phyloP scores from a whole-genome alignment of 768 basidiomycete species.

The Pulveroboletus sp. region DNA sequence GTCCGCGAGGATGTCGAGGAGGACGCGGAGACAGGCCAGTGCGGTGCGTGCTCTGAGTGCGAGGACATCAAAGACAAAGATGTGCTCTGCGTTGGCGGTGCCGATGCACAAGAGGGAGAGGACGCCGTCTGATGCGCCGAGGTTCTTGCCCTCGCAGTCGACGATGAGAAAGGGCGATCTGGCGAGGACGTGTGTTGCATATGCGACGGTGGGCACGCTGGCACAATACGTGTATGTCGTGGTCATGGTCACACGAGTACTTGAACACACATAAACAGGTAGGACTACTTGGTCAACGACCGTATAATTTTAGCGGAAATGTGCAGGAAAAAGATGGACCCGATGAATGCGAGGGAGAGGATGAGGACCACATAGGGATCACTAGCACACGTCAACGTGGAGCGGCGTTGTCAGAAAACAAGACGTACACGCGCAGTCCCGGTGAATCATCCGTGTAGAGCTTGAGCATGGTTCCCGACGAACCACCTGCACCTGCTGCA shows the following conservation, averaged over 20 bases:
- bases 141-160: slow-evolving; percentile 40
- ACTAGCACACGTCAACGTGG: slow-evolving; percentile 38
- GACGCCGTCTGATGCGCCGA: slow-evolving; percentile 30
- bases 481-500: slow-evolving; percentile 93
- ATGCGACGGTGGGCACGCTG: slow-evolving; percentile 5
- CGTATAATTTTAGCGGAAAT: slow-evolving; percentile 94
- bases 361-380: slow-evolving; percentile 97
- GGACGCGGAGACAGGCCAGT: slow-evolving; percentile 18
- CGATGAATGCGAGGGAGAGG: slow-evolving; percentile 94
- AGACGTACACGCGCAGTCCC: slow-evolving; percentile 91
- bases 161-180: slow-evolving; percentile 28
- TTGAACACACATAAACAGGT: background rate
- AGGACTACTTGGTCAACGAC: slow-evolving; percentile 72
- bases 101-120: slow-evolving; percentile 38
- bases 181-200: slow-evolving; percentile 21
- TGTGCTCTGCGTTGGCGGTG: slow-evolving; percentile 27
- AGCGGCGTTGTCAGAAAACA: background rate
- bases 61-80: slow-evolving; percentile 39
- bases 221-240: slow-evolving; percentile 24
- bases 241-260: slow-evolving; percentile 20
- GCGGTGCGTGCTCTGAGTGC: slow-evolving; percentile 17
- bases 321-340: slow-evolving; percentile 97
- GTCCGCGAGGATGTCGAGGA: slow-evolving; percentile 30
- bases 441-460: slow-evolving; percentile 98
- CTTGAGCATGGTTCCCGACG: slow-evolving; percentile 97